Conservation (phyloP, 257 asterid species). For the Haberlea rhodopensis region DNA sequence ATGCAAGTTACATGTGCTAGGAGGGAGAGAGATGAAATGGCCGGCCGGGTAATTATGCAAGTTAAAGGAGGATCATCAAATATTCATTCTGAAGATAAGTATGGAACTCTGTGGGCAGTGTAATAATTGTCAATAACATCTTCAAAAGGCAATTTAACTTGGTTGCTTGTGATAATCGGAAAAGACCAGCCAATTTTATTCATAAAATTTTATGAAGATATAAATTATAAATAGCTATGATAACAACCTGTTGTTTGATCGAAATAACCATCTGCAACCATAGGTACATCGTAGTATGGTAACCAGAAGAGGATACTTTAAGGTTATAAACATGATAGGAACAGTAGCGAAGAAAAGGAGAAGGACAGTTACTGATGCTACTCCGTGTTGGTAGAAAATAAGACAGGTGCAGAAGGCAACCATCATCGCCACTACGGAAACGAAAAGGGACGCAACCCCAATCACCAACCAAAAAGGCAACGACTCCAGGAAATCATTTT, state of each 20-base stretch:
- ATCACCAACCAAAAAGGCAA: constrained; percentile 35
- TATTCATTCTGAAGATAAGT: background rate
- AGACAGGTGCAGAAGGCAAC: constrained; percentile 28
- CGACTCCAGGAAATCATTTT: constrained; percentile 27
- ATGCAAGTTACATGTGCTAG: constrained; percentile 88
- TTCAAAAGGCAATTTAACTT: background rate
- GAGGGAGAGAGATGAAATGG: constrained; percentile 96
- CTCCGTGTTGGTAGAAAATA: constrained; percentile 28
- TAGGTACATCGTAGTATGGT: constrained; percentile 26
- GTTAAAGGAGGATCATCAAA: constrained; percentile 1
- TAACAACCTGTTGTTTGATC: constrained; percentile 19
- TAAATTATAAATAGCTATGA: background rate
- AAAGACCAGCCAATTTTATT: no score
- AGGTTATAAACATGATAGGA: constrained; percentile 25
- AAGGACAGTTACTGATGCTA: background rate
- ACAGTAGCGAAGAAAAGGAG: constrained; percentile 18
- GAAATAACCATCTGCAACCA: constrained; percentile 25
- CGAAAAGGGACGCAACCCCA: constrained; percentile 32
- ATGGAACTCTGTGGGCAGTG: background rate
- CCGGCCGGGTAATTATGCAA: constrained; percentile 70
- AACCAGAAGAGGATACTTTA: constrained; percentile 27
- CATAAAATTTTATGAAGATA: no score
- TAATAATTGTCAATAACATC: background rate
- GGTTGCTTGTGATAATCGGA: background rate
- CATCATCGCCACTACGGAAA: constrained; percentile 38